Evolutionary conservation across 169 alveolate genomes (phyloP).

Genomic region (Pseudocohnilembus persalinus): DNA sequence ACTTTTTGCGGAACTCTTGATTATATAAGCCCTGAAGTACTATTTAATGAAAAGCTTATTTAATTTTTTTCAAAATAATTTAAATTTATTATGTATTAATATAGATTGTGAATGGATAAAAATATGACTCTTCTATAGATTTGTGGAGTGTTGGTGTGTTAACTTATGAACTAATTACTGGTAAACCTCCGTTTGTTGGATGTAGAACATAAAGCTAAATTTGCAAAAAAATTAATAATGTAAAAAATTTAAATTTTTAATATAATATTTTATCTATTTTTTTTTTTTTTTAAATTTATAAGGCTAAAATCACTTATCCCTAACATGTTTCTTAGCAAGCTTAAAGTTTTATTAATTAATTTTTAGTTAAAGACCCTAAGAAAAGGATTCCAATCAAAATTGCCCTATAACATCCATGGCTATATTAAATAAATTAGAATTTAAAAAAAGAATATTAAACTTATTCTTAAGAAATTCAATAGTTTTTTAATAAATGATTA

Average conservation of each 20-base stretch:
- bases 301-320: conserved; percentile 7
- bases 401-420: conserved; percentile 9
- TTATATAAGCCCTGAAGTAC: conserved; percentile 46
- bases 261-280: background rate
- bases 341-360: background rate
- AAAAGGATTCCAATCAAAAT: conserved; percentile 1
- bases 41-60: too few species aligned
- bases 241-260: background rate
- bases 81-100: too few species aligned
- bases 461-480: too few species aligned
- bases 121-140: conserved; percentile 45
- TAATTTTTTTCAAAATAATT: too few species aligned
- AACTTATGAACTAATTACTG: conserved; percentile 47
- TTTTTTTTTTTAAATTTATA: background rate
- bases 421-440: too few species aligned
- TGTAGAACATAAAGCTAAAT: conserved; percentile 1
- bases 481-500: too few species aligned
- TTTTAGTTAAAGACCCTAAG: conserved; percentile 17
- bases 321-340: conserved; percentile 8
- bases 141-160: conserved; percentile 48
- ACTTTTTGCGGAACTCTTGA: conserved; percentile 51
- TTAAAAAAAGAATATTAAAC: too few species aligned
- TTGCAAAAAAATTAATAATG: background rate
- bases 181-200: conserved; percentile 38
- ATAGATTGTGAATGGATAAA: conserved; percentile 37